Base-by-base conservation (phyloP, 2,329 filamentous ascomycete species). In the Cryphonectria nitschkei region DNA sequence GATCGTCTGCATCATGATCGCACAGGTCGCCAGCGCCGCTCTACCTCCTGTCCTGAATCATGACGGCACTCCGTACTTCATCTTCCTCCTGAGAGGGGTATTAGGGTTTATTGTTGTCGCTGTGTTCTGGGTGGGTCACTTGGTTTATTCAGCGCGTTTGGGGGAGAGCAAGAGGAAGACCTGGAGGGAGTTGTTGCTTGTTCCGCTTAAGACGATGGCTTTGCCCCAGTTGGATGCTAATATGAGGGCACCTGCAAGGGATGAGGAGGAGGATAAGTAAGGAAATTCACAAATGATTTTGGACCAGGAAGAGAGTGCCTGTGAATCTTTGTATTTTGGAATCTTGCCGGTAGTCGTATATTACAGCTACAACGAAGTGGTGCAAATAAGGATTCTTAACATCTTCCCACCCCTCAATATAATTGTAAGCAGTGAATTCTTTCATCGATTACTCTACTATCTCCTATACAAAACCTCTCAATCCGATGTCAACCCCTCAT, bases 1-100 rank as follows among this genome's bases (percentile, higher is more conserved):
- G n/a, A 80, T 78, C 65, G 16, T 73, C 16, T 75, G 76, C 46
- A 78, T 78, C 7, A 74, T 81, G 43, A 26, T 74, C 19, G 77
- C 79, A 19, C 79, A 80, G 65, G 70, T 80, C 54, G 66, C 76
- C 26, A 76, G 76, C 7, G 76, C 78, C 8, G 72, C 74, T 13
- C 69, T 75, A 26, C 76, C 76, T 6, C 50, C 76, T 8, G 60
- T 72, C 7, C 43, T 68, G 14, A n/a, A 54, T 13, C 8, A 52
- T 41, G 22, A 26, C 41, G 13, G 69, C 16, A 68, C 66, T 26
- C 74, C 76, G 70, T 66, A 74, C 68, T 46, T 73, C 6, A 63
- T 68, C 9, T 34, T 64, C 6, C 54, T 65, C 11, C 16, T 73
- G 26, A 32, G 63, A 22, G 68, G 70, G 1, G 32, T 61, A 34